Evolutionary conservation across 371 early-diverging fungal genomes (phyloP).

Genomic region (Syncephalastrum contaminatum): DNA sequence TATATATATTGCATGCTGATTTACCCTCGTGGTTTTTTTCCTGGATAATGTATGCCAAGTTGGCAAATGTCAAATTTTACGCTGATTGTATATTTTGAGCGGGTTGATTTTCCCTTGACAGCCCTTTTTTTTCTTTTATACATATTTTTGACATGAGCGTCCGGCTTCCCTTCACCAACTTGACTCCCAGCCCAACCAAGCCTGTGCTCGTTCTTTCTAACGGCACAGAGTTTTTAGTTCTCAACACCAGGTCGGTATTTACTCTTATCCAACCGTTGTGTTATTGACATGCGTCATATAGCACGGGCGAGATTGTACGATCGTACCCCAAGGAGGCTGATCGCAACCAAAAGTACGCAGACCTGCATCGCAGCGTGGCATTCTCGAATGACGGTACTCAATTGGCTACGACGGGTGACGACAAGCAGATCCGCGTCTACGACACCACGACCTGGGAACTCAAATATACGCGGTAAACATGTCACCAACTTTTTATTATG

Average conservation of each 20-base stretch:
- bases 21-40: no score
- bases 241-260: constrained; percentile 52
- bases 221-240: constrained; percentile 56
- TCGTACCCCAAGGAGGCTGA: constrained; percentile 21
- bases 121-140: no score
- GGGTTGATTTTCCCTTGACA: no score
- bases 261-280: neutral
- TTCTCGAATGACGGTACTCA: constrained; percentile 61
- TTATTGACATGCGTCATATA: constrained; percentile 10
- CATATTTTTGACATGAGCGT: constrained; percentile 17
- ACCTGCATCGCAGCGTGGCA: constrained; percentile 53
- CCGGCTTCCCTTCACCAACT: constrained; percentile 54
- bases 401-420: constrained; percentile 68
- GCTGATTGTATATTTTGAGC: no score
- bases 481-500: neutral
- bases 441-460: constrained; percentile 62
- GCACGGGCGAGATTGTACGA: constrained; percentile 46
- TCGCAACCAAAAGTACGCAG: constrained; percentile 36
- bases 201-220: constrained; percentile 57
- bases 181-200: constrained; percentile 50
- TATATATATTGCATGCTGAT: no score
- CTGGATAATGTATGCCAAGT: no score
- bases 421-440: constrained; percentile 73
- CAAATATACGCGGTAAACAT: constrained; percentile 47
- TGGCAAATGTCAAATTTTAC: no score